Base-by-base conservation (phyloP, 805 yeast genomes). In the Zygoascus ofunaensis region DNA sequence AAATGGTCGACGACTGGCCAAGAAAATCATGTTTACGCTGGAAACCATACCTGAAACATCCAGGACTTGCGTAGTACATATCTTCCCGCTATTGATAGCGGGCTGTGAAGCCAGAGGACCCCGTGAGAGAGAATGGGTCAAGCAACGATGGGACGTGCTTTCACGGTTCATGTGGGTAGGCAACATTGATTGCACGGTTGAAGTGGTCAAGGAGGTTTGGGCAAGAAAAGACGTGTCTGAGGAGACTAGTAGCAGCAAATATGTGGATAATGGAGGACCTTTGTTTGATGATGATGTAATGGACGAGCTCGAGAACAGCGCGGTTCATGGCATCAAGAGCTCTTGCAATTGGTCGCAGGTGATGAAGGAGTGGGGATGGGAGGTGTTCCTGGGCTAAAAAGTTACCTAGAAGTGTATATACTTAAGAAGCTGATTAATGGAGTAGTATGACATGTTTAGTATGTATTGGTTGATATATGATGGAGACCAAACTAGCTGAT, bases 341-440 rank as follows among this genome's bases (percentile, higher is more conserved):
- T 8, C 12, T 7, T 26, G 30, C 30, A 85, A 80, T 58, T 80
- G 87, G 87, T 74, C 77, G 45, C 64, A 74, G 0, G 77, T 80
- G 14, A 80, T 80, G 85, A 72, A 74, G 52, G 85, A 80, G 50
- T 80, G 87, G 86, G 78, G 79, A 0, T 79, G 86, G 84, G 86
- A 80, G 56, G 80, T 80, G 7, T 58, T 80, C 30, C 63, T 80
- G 41, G 85, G 77, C 2, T 74, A 44, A 30, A 24, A 34, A n/a
- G n/a, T n/a, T n/a, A n/a, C n/a, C 34, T 30, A 4, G 34, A 17
- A 30, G 34, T 14, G 34, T 30, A 30, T 30, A 30, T 30, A 4
- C 15, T 14, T 30, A 30, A n/a, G n/a, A n/a, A n/a, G n/a, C n/a
- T n/a, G n/a, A n/a, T n/a, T n/a, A n/a, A n/a, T n/a, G n/a, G n/a